Evolutionary conservation across 202 grass and related monocot species (phyloP), one percentile per base, ranked within the genome.

Genomic region (Bolboschoenoplectus hybrid): DNA sequence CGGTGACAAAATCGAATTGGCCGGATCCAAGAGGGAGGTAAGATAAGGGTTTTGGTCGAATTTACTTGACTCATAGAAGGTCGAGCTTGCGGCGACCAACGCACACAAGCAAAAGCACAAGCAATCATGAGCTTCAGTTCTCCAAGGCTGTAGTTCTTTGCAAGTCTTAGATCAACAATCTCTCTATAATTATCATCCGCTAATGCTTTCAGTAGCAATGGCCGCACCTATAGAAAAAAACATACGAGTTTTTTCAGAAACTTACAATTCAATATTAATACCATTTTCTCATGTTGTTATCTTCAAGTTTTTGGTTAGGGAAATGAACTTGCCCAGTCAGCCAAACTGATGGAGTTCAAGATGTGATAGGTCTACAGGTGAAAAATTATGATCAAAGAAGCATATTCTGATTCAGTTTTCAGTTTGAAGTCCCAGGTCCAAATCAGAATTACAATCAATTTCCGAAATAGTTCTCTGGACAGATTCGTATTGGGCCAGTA

Each of bases 121-220:
- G 89, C 89, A 89, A 96, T 88, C 96, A 98, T 94, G 68, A 93
- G 85, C 53, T 62, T 89, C 96, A 98, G 91, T 84, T 98, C 93
- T 53, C 88, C 90, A 10, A 65, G 50, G 67, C 82, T 91, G 60
- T 91, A 95, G 68, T 98, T 88, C 7, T 73, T 89, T 80, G 69
- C 82, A 44, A 98, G 52, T 32, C 67, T 66, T 8, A 91, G 90
- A 92, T 98, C 96, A 43, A 95, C 90, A 84, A 98, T 88, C 65
- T 69, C 51, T 61, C 90, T 92, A n/a, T 92, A 86, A 49, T 92
- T 94, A 16, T 87, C 90, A 76, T 94, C 91, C 12, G 88, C 84
- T 51, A 83, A 75, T 84, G 89, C 93, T 85, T 81, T 85, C 43
- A 78, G 78, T 87, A 98, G 91, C 66, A 95, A 83, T 44, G 91